These are phyloP conservation scores for Botrytis squamosa DNA, from an alignment of 2,329 filamentous ascomycete species.

Conservation along the genomic window DNA sequence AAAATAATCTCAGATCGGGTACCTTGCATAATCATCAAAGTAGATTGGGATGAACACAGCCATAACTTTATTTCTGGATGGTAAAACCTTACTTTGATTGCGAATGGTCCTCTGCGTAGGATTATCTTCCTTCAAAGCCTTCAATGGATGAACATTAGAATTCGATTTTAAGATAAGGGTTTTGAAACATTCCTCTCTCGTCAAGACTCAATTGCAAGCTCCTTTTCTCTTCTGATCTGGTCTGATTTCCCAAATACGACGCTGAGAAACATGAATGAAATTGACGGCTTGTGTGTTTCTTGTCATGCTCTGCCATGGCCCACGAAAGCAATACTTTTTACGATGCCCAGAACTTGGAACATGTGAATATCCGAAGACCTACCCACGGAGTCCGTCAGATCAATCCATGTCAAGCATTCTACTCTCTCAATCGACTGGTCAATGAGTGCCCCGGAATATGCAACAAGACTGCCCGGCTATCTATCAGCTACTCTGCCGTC, in stretches of 20 bases:
- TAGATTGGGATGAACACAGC: not conserved
- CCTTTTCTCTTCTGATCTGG: not conserved
- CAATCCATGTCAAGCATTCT: not conserved
- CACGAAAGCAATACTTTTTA: not conserved
- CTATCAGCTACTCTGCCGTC: not conserved
- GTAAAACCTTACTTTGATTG: not conserved
- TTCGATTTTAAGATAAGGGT: not conserved
- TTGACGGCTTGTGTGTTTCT: not conserved
- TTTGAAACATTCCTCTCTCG: not conserved
- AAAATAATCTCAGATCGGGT: not conserved
- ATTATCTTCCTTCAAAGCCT: not conserved
- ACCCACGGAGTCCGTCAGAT: not conserved
- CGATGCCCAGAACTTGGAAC: not conserved
- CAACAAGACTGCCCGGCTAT: not conserved
- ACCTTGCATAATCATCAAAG: not conserved
- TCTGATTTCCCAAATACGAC: slow-evolving; percentile 3
- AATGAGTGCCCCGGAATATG: not conserved
- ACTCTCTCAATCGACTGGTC: not conserved
- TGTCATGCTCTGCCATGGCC: not conserved
- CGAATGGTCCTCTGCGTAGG: not conserved
- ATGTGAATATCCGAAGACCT: not conserved
- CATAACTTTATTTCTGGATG: not conserved
- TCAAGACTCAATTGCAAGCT: not conserved
- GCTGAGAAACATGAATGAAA: not conserved
- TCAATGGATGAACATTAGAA: not conserved